Conservation (phyloP, 805 yeast species). For the Saturnispora mendoncae region DNA sequence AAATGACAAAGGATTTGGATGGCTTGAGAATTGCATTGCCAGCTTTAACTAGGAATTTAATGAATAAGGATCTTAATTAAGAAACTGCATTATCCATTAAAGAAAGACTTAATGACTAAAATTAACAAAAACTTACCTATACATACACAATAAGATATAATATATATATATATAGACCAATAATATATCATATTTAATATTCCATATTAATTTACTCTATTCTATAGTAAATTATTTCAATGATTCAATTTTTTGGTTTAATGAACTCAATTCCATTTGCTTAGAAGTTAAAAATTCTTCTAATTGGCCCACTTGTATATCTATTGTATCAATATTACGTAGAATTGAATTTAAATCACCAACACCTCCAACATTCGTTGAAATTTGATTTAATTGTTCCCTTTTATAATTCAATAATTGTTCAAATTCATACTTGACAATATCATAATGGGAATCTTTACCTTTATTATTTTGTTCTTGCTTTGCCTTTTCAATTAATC, state of each 20-base stretch:
- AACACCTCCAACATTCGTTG: conserved; percentile 21
- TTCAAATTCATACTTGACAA: conserved; percentile 58
- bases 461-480: conserved; percentile 33
- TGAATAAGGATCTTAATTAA: conserved; percentile 61
- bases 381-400: conserved; percentile 38
- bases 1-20: conserved; percentile 82
- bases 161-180: background rate
- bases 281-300: conserved; percentile 59
- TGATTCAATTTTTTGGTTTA: conserved; percentile 33
- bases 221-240: conserved; percentile 2
- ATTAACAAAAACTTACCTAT: background rate
- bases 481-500: conserved; percentile 50
- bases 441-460: conserved; percentile 23
- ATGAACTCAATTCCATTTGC: conserved; percentile 46
- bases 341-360: conserved; percentile 42
- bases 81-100: too few relatives aligned
- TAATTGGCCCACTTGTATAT: conserved; percentile 64
- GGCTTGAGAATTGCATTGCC: conserved; percentile 94
- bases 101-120: background rate
- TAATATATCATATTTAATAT: background rate
- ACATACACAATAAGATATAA: background rate
- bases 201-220: background rate
- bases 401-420: conserved; percentile 75
- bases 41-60: conserved; percentile 93
- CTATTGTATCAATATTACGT: conserved; percentile 59